Evolutionary conservation across 2,329 filamentous ascomycete genomes (phyloP), one percentile per base, ranked within the genome.

Genomic region (Ophiostoma sp.): DNA sequence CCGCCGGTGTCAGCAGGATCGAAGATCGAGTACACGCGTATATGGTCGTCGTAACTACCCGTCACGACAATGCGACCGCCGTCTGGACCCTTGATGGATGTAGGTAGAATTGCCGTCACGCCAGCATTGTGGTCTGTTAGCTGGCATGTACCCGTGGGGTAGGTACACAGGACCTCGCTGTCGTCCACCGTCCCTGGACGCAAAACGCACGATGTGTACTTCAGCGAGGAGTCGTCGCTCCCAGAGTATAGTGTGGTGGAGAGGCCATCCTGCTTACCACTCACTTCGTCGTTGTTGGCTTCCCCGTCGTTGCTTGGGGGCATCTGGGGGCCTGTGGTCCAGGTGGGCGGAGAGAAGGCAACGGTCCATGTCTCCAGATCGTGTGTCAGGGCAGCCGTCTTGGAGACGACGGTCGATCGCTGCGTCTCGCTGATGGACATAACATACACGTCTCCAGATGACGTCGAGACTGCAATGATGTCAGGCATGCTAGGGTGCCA

Each of bases 11-110:
- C 76, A 55, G 83, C 77, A 2, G 82, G 80, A 12, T 85, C 82
- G 33, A 83, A 80, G 12, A 89, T 82, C 0, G 86, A 80, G 68
- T 92, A 87, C 1, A 97, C 84, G 15, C 95, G 89, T 22, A 98
- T 84, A 75, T 87, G 85, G 78, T 98, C 95, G 78, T 98, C 96
- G 79, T 98, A 99, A 79, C 93, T 97, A 3, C 96, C 96, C 0
- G 95, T 98, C 2, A 97, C 78, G 2, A 97, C 81, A 4, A 96
- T 79, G 3, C 86, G 84, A 0, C 85, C 84, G 2, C 83, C 83
- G 9, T 86, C 83, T 9, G 80, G 76, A 5, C 79, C 57, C 1
- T 80, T 78, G 2, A 83, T 25, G 0, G 85, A 79, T 2, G 97
- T 82, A 0, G 94, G 93, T 2, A 98, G 82, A 71, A 98, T 96